Percentiles rank a stretch among this genome's conserved stretches.
phyloP scores from a whole-genome alignment of 352 stramenopile species.

The Globisporangium orthogonon region DNA sequence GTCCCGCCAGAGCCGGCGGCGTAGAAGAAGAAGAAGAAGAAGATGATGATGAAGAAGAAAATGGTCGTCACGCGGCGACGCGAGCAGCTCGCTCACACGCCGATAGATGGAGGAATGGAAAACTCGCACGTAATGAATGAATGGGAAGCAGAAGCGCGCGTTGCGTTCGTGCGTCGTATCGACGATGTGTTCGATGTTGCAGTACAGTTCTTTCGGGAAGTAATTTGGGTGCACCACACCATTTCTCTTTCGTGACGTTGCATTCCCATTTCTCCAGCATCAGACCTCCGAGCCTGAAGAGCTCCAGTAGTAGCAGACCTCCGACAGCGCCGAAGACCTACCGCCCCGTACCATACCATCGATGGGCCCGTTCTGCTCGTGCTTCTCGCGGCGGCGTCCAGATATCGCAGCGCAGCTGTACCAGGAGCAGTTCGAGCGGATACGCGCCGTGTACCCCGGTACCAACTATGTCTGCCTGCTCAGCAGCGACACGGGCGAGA shows the following conservation, averaged over 20 bases:
- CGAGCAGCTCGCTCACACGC: background rate
- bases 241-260: background rate
- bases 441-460: slow-evolving; percentile 63
- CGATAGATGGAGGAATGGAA: background rate
- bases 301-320: background rate
- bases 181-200: too few species aligned
- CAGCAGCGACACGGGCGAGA: slow-evolving; percentile 64
- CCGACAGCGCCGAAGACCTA: too few species aligned
- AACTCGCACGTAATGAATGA: background rate
- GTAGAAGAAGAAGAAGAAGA: background rate
- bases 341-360: too few species aligned
- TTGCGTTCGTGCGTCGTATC: too few species aligned
- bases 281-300: background rate
- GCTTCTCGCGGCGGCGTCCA: slow-evolving; percentile 55
- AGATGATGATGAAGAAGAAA: background rate
- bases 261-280: background rate
- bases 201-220: too few species aligned
- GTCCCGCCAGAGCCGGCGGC: background rate
- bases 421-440: slow-evolving; percentile 73
- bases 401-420: slow-evolving; percentile 49
- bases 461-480: slow-evolving; percentile 80
- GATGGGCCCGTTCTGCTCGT: slow-evolving; percentile 65
- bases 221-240: too few species aligned
- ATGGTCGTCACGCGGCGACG: background rate
- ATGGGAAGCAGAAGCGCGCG: background rate